Base-by-base conservation (phyloP, 2,329 filamentous ascomycete species). In the Aspergillus proliferans region DNA sequence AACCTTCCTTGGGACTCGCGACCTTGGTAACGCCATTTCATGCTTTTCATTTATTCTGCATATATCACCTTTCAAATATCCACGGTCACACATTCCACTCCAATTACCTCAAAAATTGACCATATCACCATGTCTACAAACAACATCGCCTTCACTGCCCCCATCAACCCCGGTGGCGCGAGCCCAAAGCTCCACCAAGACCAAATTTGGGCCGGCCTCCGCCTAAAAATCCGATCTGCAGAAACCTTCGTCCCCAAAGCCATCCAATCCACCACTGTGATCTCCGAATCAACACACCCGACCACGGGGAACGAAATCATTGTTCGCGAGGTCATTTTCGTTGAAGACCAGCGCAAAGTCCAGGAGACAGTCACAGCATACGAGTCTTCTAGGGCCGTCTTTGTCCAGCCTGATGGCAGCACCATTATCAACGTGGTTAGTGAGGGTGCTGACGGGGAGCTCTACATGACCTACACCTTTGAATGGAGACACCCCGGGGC, bases 391-490 rank as follows among this genome's bases (percentile, higher is more conserved):
- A 58, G 60, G 18, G 59, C 65, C n/a, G 61, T 64, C 5, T 66
- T 65, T 46, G 51, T 47, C 6, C 63, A 65, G 47, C 56, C 59
- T 0, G 48, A 58, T 30, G 63, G 61, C 18, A 63, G 55, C 45
- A 53, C 53, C 2, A 45, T 65, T 3, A 55, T 51, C 33, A 65
- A 66, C 43, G 56, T 1, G 67, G 65, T 70, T 33, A 67, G 62
- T 22, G 56, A 66, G 10, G 67, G 66, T 2, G 53, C 54, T 1
- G 55, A 55, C 8, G 66, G 63, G 6, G 63, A 67, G 8, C 41
- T 72, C 14, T 67, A 64, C 45, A 58, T 73, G 61, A 73, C 69
- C 1, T 73, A 71, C 56, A 61, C 64, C 2, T 73, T 73, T 52
- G 66, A 71, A 45, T 72, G 68, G 67, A 56, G 61, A 45, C 66